phyloP scores from a whole-genome alignment of 2,329 filamentous ascomycete species.

The Pestalotiopsis sp. region DNA sequence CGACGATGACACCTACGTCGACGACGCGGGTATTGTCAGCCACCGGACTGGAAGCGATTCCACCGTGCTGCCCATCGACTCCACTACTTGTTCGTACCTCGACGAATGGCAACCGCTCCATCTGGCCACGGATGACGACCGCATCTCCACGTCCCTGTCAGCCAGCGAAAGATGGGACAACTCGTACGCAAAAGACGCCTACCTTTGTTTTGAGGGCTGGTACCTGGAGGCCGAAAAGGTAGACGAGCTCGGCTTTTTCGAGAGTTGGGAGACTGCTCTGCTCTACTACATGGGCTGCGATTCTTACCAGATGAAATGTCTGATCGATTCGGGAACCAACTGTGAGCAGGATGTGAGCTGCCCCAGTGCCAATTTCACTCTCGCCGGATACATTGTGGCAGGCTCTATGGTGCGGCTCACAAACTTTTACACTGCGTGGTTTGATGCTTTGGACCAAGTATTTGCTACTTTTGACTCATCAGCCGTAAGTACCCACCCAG shows the following conservation, averaged over 20 bases:
- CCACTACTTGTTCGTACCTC: not conserved
- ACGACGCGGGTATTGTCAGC: not conserved
- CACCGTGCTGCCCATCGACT: not conserved
- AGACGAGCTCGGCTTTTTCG: not conserved
- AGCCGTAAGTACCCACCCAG: not conserved
- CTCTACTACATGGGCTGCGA: not conserved
- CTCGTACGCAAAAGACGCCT: not conserved
- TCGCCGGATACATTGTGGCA: not conserved
- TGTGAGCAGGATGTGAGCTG: not conserved
- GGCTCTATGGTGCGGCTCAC: not conserved
- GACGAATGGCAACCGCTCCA: not conserved
- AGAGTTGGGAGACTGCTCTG: not conserved
- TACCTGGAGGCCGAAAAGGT: not conserved
- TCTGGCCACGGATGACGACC: not conserved
- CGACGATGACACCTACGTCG: not conserved
- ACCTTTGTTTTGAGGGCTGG: not conserved
- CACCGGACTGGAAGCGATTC: not conserved
- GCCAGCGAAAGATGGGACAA: not conserved
- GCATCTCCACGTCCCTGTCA: not conserved
- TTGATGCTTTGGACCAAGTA: not conserved
- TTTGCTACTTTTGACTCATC: not conserved
- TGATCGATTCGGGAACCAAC: not conserved
- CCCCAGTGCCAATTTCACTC: not conserved
- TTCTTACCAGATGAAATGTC: not conserved
- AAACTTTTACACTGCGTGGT: not conserved